These are phyloP conservation scores for Austroboletus novae-zelandiae DNA, from an alignment of 1,284 basidiomycete species.

Conservation along the genomic window DNA sequence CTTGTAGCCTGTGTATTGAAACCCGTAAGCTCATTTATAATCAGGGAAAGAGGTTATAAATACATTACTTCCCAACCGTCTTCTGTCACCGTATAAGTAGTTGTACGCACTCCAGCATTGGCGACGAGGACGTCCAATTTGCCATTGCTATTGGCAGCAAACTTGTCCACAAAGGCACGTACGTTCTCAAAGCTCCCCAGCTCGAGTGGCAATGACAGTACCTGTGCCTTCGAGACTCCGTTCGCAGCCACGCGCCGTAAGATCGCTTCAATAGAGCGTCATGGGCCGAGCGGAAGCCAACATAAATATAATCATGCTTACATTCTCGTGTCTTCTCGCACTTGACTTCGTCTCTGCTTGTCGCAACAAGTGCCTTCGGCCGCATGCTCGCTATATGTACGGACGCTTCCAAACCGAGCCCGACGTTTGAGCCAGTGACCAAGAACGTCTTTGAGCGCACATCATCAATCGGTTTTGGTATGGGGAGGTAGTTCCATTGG, in stretches of 20 bases:
- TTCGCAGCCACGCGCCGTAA: slow-evolving; percentile 3
- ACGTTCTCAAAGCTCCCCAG: slow-evolving; percentile 23
- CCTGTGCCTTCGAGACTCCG: neutral
- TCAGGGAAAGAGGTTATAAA: neutral
- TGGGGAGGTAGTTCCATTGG: slow-evolving; percentile 16
- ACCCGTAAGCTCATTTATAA: neutral
- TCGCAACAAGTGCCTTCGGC: slow-evolving; percentile 25
- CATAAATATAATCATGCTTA: slow-evolving; percentile 4
- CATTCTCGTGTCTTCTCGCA: slow-evolving; percentile 22
- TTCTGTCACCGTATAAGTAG: slow-evolving; percentile 14
- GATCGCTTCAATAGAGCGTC: slow-evolving; percentile 9
- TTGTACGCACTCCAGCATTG: slow-evolving; percentile 20
- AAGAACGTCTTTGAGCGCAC: slow-evolving; percentile 25
- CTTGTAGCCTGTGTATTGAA: slow-evolving; percentile 20
- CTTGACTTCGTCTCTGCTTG: slow-evolving; percentile 23
- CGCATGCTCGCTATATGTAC: slow-evolving; percentile 23
- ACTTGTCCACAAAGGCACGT: slow-evolving; percentile 22
- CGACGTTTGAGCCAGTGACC: slow-evolving; percentile 32
- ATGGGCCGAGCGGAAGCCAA: neutral
- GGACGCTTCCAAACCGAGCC: slow-evolving; percentile 32
- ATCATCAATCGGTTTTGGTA: slow-evolving; percentile 11
- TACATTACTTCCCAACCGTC: slow-evolving; percentile 30
- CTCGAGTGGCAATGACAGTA: slow-evolving; percentile 21
- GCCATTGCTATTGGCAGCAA: slow-evolving; percentile 12
- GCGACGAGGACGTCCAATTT: slow-evolving; percentile 19